Evolutionary conservation across 192 early-diverging fungal genomes (phyloP).

Genomic region (Coemansia aciculifera): DNA sequence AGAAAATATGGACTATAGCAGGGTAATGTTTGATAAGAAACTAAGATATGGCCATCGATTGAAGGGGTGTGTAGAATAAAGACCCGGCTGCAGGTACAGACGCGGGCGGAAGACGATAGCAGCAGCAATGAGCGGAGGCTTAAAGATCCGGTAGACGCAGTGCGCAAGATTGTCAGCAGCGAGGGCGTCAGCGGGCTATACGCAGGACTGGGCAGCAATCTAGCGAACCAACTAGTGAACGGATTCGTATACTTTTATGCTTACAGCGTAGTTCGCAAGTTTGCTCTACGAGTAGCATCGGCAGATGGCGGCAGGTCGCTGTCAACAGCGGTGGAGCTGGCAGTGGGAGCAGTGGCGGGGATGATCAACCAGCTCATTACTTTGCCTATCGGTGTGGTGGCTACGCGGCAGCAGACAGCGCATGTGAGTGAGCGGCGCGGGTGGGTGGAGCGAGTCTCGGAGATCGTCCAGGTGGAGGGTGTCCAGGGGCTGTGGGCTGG

Average conservation of each 20-base stretch:
- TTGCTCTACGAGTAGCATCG: conserved; percentile 29
- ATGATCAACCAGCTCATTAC: conserved; percentile 86
- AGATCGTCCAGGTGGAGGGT: conserved; percentile 81
- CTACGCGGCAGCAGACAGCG: conserved; percentile 92
- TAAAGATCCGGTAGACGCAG: conserved; percentile 70
- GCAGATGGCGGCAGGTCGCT: conserved; percentile 50
- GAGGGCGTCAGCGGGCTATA: conserved; percentile 91
- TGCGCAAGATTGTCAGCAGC: conserved; percentile 74
- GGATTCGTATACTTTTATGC: conserved; percentile 89
- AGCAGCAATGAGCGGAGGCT: conserved; percentile 53
- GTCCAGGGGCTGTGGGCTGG: conserved; percentile 85
- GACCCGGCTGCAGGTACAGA: conserved; percentile 95
- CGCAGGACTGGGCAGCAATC: conserved; percentile 79
- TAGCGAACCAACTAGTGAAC: conserved; percentile 74
- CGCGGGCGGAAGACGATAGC: conserved; percentile 44
- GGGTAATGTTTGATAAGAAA: background rate
- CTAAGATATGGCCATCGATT: background rate
- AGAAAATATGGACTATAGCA: too few species aligned
- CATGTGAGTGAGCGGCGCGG: conserved; percentile 60
- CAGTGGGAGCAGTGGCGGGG: conserved; percentile 88
- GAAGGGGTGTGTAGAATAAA: conserved; percentile 70
- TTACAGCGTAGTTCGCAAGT: conserved; percentile 71
- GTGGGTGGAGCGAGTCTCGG: conserved; percentile 64
- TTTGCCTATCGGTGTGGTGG: conserved; percentile 90
- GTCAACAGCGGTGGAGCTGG: conserved; percentile 83